These are phyloP conservation scores for Aureobasidium zeae DNA, from an alignment of 2,329 filamentous ascomycete genomes.

Conservation along the genomic window DNA sequence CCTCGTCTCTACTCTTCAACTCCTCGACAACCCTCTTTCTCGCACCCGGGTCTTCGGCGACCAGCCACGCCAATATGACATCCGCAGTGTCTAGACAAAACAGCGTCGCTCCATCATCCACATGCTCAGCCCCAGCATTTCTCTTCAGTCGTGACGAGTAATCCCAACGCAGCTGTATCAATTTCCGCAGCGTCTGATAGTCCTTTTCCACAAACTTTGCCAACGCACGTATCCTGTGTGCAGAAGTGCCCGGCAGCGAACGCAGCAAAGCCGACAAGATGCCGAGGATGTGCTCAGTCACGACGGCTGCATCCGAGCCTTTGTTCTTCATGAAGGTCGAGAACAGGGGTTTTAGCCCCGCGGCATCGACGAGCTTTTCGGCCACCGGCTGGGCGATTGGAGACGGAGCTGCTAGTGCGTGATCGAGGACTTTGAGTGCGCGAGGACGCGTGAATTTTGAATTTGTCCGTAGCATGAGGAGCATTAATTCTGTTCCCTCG, in stretches of 20 bases:
- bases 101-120: slow-evolving; percentile 68
- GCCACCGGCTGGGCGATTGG: slow-evolving; percentile 58
- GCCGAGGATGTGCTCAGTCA: slow-evolving; percentile 70
- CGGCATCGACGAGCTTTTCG: slow-evolving; percentile 67
- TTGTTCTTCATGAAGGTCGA: slow-evolving; percentile 84
- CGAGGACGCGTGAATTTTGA: slow-evolving; percentile 75
- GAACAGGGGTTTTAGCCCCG: slow-evolving; percentile 76
- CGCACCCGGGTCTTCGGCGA: slow-evolving; percentile 78
- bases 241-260: slow-evolving; percentile 65
- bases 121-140: slow-evolving; percentile 58
- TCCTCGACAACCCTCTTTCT: slow-evolving; percentile 53
- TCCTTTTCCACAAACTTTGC: slow-evolving; percentile 96
- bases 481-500: slow-evolving; percentile 81
- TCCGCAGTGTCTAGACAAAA: slow-evolving; percentile 78
- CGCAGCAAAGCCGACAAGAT: slow-evolving; percentile 79
- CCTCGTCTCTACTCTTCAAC: slow-evolving; percentile 60
- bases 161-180: slow-evolving; percentile 62
- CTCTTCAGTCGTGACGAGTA: slow-evolving; percentile 57
- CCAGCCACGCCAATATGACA: slow-evolving; percentile 77
- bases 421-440: slow-evolving; percentile 73
- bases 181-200: slow-evolving; percentile 70
- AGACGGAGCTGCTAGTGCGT: slow-evolving; percentile 55
- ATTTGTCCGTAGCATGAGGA: slow-evolving; percentile 88
- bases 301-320: slow-evolving; percentile 54
- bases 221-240: slow-evolving; percentile 69